These are phyloP conservation scores for Leishmania lainsoni DNA, from an alignment of 208 protist genomes.

Conservation along the genomic window DNA sequence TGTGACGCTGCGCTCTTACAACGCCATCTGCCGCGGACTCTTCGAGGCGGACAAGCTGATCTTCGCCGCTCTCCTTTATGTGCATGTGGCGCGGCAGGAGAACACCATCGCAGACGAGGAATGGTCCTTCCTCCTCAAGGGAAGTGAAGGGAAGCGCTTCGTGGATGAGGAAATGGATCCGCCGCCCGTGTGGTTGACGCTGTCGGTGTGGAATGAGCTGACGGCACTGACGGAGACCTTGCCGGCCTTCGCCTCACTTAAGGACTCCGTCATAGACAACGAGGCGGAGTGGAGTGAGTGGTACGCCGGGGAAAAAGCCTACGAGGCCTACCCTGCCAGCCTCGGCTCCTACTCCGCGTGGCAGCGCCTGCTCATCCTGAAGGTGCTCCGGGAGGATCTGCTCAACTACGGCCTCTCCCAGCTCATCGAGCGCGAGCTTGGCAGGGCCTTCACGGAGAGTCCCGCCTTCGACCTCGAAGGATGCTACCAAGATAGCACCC, in stretches of 20 bases:
- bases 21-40: slow-evolving; percentile 94
- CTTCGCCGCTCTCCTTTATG: slow-evolving; percentile 95
- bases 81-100: slow-evolving; percentile 83
- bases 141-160: slow-evolving; percentile 75
- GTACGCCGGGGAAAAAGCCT: slow-evolving; percentile 87
- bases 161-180: slow-evolving; percentile 79
- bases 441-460: slow-evolving; percentile 90
- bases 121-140: slow-evolving; percentile 91
- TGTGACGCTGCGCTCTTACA: slow-evolving; percentile 90
- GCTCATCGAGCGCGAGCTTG: slow-evolving; percentile 79
- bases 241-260: slow-evolving; percentile 85
- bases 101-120: slow-evolving; percentile 71
- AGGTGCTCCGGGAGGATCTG: slow-evolving; percentile 89
- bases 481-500: slow-evolving; percentile 90
- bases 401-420: slow-evolving; percentile 87
- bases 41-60: slow-evolving; percentile 97
- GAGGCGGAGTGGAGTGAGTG: slow-evolving; percentile 86
- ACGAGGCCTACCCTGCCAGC: slow-evolving; percentile 64
- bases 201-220: slow-evolving; percentile 93
- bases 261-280: slow-evolving; percentile 83
- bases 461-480: slow-evolving; percentile 91
- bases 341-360: slow-evolving; percentile 52
- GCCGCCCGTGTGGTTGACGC: slow-evolving; percentile 87
- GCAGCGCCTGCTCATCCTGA: slow-evolving; percentile 90
- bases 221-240: slow-evolving; percentile 80